Conservation (phyloP, 164 flowering plant species). For the Magnolia changhungtana region DNA sequence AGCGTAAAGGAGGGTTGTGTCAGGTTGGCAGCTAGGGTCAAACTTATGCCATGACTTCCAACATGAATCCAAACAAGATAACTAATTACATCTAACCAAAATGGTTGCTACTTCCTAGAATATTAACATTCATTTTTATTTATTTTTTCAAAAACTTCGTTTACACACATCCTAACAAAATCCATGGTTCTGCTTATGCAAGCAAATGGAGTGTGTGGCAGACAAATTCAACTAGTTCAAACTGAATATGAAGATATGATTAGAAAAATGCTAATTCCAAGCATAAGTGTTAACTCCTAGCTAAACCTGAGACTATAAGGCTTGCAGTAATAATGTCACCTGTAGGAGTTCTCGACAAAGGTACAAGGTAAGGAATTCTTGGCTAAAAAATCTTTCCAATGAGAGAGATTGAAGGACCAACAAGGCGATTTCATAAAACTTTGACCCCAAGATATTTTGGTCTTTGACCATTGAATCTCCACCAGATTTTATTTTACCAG, state of each 20-base stretch:
- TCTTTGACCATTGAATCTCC: constrained; percentile 40
- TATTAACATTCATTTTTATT: too few species aligned
- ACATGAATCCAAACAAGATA: too few species aligned
- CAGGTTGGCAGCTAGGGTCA: too few species aligned
- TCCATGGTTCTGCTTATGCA: too few species aligned
- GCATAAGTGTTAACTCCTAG: not conserved
- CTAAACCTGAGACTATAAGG: not conserved
- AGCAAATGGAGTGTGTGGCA: too few species aligned
- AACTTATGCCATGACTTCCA: too few species aligned
- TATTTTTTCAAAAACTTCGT: too few species aligned
- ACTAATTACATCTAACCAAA: too few species aligned
- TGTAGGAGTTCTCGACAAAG: constrained; percentile 68
- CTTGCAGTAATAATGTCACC: constrained; percentile 31
- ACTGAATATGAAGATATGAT: not conserved
- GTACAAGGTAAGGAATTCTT: constrained; percentile 50
- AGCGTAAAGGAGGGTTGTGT: too few species aligned
- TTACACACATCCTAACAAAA: too few species aligned
- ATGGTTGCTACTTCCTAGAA: too few species aligned
- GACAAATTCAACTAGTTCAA: not conserved
- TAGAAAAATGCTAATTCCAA: not conserved
- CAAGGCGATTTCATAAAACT: constrained; percentile 50
- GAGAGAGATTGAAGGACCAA: constrained; percentile 71
- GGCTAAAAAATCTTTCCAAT: constrained; percentile 46
- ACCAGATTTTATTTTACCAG: constrained; percentile 26
- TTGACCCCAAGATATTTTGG: constrained; percentile 24